Base-by-base conservation (phyloP, 805 yeast genomes). In the Nakazawaea ishiwadae region DNA sequence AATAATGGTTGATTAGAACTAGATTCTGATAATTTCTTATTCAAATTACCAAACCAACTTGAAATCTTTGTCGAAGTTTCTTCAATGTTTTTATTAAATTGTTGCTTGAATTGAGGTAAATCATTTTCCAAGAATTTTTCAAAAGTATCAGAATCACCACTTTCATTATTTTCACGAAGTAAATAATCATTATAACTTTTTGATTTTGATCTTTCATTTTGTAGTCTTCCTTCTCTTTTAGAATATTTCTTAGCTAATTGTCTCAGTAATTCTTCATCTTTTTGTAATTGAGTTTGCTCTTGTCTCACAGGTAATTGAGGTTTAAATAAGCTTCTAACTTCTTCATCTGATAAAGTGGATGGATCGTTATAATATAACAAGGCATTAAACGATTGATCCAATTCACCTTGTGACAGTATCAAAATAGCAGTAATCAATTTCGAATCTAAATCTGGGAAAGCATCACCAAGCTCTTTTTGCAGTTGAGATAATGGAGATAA, bases 301-400 rank as follows among this genome's bases (percentile, higher is more conserved):
- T 51, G 31, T 61, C 59, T 57, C 31, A 55, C 55, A 14, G 67
- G 63, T 15, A 59, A 47, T 4, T 57, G 56, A 4, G 69, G 67
- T 27, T 48, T 50, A 4, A 35, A 21, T 18, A 35, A 28, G 6
- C 29, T n/a, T 19, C 23, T 42, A 21, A 30, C 45, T 21, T 76
- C 78, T 35, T 75, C 66, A 46, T 73, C 76, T 11, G 81, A 78
- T 46, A 71, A 71, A 46, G 70, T 69, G 3, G 69, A 58, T 8
- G 91, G 91, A 60, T 90, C 96, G 14, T 86, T 80, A 41, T 87
- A 63, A 51, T 75, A 87, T 45, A 91, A 67, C 52, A 90, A 66
- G 0, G 96, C 97, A 59, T 83, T 84, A 67, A 91, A 91, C 1
- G 96, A 95, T 1, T 85, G 81, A 51, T 88, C 96, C 33, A 87